phyloP scores from a whole-genome alignment of 1,139 yeast genomes.

The Yamadazyma songkhlaensis region DNA sequence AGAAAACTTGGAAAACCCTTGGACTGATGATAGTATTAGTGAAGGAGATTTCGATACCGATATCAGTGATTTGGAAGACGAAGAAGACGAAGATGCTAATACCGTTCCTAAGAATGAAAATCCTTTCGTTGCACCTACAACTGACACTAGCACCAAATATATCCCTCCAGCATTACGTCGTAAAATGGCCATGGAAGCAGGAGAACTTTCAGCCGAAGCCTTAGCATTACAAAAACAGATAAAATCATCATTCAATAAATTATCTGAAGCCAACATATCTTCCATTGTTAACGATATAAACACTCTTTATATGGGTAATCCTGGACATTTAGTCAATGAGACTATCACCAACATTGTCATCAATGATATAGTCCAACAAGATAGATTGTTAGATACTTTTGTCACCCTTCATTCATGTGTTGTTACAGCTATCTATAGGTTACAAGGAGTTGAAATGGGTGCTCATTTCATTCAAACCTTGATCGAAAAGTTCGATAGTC shows the following conservation, averaged over 20 bases:
- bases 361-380: constrained; percentile 67
- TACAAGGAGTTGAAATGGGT: constrained; percentile 88
- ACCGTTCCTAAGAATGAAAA: constrained; percentile 33
- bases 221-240: constrained; percentile 54
- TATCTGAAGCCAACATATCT: constrained; percentile 80
- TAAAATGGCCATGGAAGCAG: constrained; percentile 39
- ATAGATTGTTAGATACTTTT: constrained; percentile 68
- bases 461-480: constrained; percentile 79
- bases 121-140: constrained; percentile 80
- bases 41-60: constrained; percentile 27
- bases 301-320: constrained; percentile 56
- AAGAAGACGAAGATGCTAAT: constrained; percentile 45
- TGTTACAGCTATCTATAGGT: constrained; percentile 68
- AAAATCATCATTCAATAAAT: constrained; percentile 79
- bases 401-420: constrained; percentile 79
- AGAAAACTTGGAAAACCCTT: constrained; percentile 54
- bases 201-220: constrained; percentile 45
- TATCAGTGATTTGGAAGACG: constrained; percentile 38
- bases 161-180: constrained; percentile 83
- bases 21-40: constrained; percentile 33
- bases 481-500: constrained; percentile 60
- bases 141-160: constrained; percentile 39
- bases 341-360: constrained; percentile 60
- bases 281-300: constrained; percentile 70
- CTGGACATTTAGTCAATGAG: constrained; percentile 77